These are phyloP conservation scores for Lachnellula willkommii DNA, from an alignment of 2,329 filamentous ascomycete species.

Conservation along the genomic window DNA sequence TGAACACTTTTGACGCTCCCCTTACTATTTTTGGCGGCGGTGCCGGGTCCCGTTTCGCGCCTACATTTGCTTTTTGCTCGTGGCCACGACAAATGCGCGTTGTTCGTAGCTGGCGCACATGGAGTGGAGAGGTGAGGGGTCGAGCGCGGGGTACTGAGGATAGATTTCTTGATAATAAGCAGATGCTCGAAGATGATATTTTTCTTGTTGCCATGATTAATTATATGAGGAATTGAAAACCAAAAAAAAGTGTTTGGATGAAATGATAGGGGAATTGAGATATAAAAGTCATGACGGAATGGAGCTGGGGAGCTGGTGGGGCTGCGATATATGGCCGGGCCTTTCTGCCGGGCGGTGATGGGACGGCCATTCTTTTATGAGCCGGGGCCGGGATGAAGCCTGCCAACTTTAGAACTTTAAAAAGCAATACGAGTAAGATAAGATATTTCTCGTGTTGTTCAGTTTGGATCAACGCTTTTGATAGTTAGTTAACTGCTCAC, in stretches of 20 bases:
- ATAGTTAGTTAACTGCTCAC: too few relatives aligned
- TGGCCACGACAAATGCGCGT: constrained; percentile 4
- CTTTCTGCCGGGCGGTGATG: background rate
- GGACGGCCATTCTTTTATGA: constrained; percentile 10
- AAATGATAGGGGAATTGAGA: background rate
- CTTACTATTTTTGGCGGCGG: constrained; percentile 20
- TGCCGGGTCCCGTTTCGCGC: constrained; percentile 16
- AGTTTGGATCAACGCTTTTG: too few relatives aligned
- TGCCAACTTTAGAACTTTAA: too few relatives aligned
- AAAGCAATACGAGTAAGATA: too few relatives aligned
- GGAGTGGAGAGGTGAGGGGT: constrained; percentile 2
- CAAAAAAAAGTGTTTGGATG: background rate
- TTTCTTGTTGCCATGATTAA: constrained; percentile 19
- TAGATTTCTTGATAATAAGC: constrained; percentile 14
- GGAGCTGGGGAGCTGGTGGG: background rate
- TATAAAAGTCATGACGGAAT: background rate
- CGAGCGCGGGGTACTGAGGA: constrained; percentile 8
- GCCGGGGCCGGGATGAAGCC: background rate
- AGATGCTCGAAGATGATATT: constrained; percentile 16
- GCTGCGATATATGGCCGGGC: background rate
- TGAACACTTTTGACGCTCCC: constrained; percentile 24
- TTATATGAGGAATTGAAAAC: background rate
- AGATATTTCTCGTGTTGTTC: too few relatives aligned
- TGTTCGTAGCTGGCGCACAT: constrained; percentile 14
- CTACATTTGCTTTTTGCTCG: constrained; percentile 21